Percentiles rank a stretch among this genome's conserved stretches.
These are phyloP conservation scores for Lagerstroemia speciosa DNA, from an alignment of 345 rosid genomes.

Conservation along the genomic window DNA sequence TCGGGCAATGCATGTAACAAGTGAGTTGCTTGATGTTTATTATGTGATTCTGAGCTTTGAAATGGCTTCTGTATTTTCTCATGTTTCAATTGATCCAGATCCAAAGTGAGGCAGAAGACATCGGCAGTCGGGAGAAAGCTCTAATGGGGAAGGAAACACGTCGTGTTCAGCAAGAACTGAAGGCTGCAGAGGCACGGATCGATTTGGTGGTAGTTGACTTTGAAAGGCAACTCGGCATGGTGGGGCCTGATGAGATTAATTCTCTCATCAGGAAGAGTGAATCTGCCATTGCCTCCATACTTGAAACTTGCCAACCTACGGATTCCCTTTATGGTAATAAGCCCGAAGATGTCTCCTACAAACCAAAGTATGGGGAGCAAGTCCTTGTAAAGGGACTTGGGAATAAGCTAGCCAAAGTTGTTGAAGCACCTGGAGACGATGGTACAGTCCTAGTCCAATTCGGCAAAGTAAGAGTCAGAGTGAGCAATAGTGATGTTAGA, in stretches of 20 bases:
- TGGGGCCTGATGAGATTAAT: constrained; percentile 41
- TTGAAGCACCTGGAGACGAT: constrained; percentile 60
- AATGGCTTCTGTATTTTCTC: constrained; percentile 1
- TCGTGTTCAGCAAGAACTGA: constrained; percentile 45
- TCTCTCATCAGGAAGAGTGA: constrained; percentile 51
- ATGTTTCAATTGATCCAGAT: constrained; percentile 34
- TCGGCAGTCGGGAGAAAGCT: constrained; percentile 44
- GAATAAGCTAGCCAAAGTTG: constrained; percentile 62
- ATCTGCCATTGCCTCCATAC: constrained; percentile 53
- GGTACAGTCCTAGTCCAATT: constrained; percentile 59
- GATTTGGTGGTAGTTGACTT: constrained; percentile 44
- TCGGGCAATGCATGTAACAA: not conserved
- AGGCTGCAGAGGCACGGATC: constrained; percentile 42
- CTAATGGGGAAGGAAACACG: constrained; percentile 54
- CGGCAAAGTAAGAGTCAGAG: constrained; percentile 71
- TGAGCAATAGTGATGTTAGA: constrained; percentile 50
- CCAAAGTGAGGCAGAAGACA: constrained; percentile 57
- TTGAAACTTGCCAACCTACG: constrained; percentile 40
- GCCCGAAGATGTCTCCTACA: constrained; percentile 24
- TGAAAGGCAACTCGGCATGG: constrained; percentile 36
- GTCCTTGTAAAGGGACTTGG: constrained; percentile 67
- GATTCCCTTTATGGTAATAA: constrained; percentile 24
- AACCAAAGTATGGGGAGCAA: constrained; percentile 62
- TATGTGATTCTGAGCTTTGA: not conserved
- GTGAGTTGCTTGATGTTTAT: not conserved